Base-by-base conservation (phyloP, 352 stramenopile genomes). In the Elongisporangium prolatum region DNA sequence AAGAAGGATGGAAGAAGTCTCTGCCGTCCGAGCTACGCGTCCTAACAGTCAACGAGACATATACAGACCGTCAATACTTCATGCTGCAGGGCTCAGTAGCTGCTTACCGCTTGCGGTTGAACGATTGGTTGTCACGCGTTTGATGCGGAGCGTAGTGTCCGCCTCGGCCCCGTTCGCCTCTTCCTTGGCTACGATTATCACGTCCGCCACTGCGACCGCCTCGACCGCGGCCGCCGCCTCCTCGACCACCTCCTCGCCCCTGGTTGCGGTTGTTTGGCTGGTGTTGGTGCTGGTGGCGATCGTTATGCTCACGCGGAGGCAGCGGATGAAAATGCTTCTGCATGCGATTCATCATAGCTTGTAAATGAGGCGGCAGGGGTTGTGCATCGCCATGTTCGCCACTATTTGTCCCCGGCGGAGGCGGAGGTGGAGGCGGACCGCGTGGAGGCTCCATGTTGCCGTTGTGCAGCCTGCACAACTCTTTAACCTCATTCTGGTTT, bases 1-100 rank as follows among this genome's bases (percentile, higher is more conserved):
- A 89, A 21, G 82, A 91, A 21, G 73, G 68, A 64, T 84, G 25
- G 61, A 88, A 91, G 56, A 91, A 86, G 13, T 75, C 73, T 14
- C 37, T 66, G n/a, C 59, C 57, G n/a, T 81, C 77, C 18, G 79
- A 70, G 48, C 68, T 85, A 7, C 59, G 57, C 25, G 65, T 68
- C 67, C 68, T 71, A 28, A 48, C 21, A 56, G 17, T 10, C n/a
- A 65, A 28, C 24, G 13, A 18, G 10, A 54, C 17, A 50, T 14
- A 49, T 9, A 40, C 28, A 40, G 28, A 40, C 5, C 28, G 28
- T 40, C 28, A 40, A 40, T 40, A 13, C 9, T 13, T 9, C 28
- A 40, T 40, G 5, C 9, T 6, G 8, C 28, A 40, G 4, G 1
- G 5, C 5, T 40, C 28, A 8, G 8, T 6, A 40, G 28, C 28